phyloP scores from a whole-genome alignment of 2,329 filamentous ascomycete species.

The Fusarium stilboides region DNA sequence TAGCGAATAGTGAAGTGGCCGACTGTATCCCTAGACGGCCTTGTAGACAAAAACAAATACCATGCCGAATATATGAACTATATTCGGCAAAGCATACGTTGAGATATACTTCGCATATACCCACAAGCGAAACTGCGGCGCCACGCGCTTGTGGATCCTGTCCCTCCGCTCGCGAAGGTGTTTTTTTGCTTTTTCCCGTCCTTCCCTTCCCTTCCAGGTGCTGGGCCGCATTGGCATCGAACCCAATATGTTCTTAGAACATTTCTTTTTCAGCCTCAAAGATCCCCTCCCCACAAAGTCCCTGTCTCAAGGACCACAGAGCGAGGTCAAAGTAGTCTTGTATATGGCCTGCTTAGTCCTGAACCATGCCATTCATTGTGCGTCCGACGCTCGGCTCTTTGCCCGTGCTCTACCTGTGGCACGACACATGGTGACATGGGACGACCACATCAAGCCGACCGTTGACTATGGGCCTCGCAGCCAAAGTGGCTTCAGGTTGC shows the following conservation, averaged over 20 bases:
- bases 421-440: constrained; percentile 47
- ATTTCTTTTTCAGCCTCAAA: constrained; percentile 49
- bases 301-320: constrained; percentile 11
- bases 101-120: constrained; percentile 34
- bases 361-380: constrained; percentile 13
- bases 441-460: constrained; percentile 42
- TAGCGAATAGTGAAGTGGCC: neutral
- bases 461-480: constrained; percentile 30
- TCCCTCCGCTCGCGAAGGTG: constrained; percentile 21
- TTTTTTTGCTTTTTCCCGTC: constrained; percentile 31
- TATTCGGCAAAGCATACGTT: constrained; percentile 34
- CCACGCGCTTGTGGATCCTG: constrained; percentile 46
- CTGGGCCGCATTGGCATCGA: constrained; percentile 45
- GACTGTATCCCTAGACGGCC: constrained; percentile 1
- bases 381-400: constrained; percentile 38
- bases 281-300: constrained; percentile 31
- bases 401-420: constrained; percentile 40
- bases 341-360: constrained; percentile 33
- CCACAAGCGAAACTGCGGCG: constrained; percentile 41
- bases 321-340: constrained; percentile 18
- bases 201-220: constrained; percentile 43
- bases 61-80: constrained; percentile 20
- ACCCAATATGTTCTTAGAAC: constrained; percentile 35
- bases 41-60: constrained; percentile 14
- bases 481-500: constrained; percentile 42